Evolutionary conservation across 2,329 filamentous ascomycete genomes (phyloP), one percentile per base, ranked within the genome.

Genomic region (Xylariaceae sp.): DNA sequence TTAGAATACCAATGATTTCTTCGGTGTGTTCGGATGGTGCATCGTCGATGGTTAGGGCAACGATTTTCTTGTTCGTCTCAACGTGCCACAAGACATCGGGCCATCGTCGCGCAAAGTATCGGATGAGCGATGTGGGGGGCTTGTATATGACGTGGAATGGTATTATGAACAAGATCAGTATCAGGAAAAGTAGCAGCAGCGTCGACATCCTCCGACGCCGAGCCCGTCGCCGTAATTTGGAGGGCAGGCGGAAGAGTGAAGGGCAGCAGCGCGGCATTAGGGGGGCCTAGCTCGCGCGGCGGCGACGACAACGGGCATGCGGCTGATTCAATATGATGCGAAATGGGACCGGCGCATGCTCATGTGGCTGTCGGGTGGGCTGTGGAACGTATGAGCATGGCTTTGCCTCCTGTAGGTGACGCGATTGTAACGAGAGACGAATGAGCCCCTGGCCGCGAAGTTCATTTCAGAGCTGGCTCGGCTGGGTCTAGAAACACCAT

Each of bases 11-110:
- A 49, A 91, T 73, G 53, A 96, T 91, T 50, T 85, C 81, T 42
- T 71, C 65, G 2, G 91, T 95, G 68, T 89, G 78, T 41, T 79
- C 71, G 1, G 88, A 92, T 0, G 91, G 91, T 28, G 85, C 88
- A 71, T 96, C 91, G 73, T 96, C 91, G 63, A 96, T 87, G 1
- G 90, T 96, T 38, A 97, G 77, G 0, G 89, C 91, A 16, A 96
- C 77, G 22, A 93, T 71, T 64, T 86, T 89, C 44, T 81, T 73
- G 9, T 72, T 62, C 1, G 79, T 77, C 31, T 65, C 62, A 41
- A 88, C 78, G 59, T 89, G 85, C 77, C 88, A 96, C 13, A 96
- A 77, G 3, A 95, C 87, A 62, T 91, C 85, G 1, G 89, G 89
- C 79, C 88, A 92, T 56, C 80, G 83, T 60, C 73, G 73, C 63